phyloP scores from a whole-genome alignment of 106 monocot species.

The Dioscorea dumetorum region DNA sequence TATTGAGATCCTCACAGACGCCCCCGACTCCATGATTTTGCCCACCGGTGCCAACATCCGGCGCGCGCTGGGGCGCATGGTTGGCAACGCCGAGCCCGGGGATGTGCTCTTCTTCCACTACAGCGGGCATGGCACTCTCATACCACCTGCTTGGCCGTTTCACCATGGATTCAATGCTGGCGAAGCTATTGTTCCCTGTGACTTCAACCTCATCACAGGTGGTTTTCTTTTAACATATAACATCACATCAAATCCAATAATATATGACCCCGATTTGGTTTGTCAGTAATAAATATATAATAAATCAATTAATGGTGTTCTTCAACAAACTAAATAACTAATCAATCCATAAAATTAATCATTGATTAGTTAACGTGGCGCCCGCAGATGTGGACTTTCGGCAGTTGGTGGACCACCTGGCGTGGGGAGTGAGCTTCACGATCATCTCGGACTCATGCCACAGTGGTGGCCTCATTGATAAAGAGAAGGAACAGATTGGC shows the following conservation, averaged over 20 bases:
- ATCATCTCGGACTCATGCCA: slow-evolving; percentile 95
- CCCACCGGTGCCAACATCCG: slow-evolving; percentile 69
- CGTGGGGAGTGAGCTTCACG: slow-evolving; percentile 46
- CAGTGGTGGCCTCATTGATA: slow-evolving; percentile 93
- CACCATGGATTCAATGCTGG: slow-evolving; percentile 12
- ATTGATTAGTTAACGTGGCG: too few relatives aligned
- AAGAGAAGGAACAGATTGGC: slow-evolving; percentile 88
- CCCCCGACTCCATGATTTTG: slow-evolving; percentile 11
- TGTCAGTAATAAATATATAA: too few relatives aligned
- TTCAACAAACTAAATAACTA: too few relatives aligned
- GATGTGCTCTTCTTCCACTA: slow-evolving; percentile 82
- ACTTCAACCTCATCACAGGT: slow-evolving; percentile 85
- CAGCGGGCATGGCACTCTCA: slow-evolving; percentile 79
- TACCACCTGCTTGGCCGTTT: slow-evolving; percentile 24
- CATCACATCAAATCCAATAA: too few relatives aligned
- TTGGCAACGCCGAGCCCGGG: slow-evolving; percentile 33
- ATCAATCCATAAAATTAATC: too few relatives aligned
- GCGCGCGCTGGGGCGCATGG: slow-evolving; percentile 26
- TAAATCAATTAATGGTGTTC: too few relatives aligned
- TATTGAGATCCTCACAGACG: slow-evolving; percentile 52
- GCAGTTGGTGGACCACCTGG: slow-evolving; percentile 58
- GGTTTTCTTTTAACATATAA: too few relatives aligned
- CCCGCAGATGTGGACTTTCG: slow-evolving; percentile 67
- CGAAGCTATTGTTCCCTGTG: slow-evolving; percentile 78
- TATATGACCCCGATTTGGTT: too few relatives aligned